phyloP scores from a whole-genome alignment of 352 stramenopile genomes.

The Hyaloperonospora brassicae region DNA sequence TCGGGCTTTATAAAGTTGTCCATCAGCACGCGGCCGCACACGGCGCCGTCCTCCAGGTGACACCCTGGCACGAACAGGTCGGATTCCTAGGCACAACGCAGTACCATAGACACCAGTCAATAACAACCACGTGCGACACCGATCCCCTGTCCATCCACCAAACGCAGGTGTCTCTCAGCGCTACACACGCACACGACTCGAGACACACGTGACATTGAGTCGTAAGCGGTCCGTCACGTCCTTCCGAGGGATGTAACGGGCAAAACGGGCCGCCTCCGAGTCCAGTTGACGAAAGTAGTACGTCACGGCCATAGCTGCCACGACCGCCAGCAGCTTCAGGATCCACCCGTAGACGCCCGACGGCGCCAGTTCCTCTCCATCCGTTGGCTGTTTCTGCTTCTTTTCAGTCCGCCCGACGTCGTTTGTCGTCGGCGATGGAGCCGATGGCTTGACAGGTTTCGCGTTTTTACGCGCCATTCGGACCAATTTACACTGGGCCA shows the following conservation, averaged over 20 bases:
- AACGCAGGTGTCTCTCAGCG: too few relatives aligned
- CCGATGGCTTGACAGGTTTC: constrained; percentile 11
- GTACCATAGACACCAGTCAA: not conserved
- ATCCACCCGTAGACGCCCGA: constrained; percentile 20
- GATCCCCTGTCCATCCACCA: too few relatives aligned
- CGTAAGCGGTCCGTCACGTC: constrained; percentile 37
- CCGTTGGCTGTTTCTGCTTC: constrained; percentile 2
- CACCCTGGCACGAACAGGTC: constrained; percentile 53
- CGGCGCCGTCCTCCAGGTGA: constrained; percentile 41
- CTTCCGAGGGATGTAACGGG: constrained; percentile 31
- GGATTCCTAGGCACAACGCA: constrained; percentile 19
- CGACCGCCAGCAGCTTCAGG: constrained; percentile 22
- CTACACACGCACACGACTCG: constrained; percentile 31
- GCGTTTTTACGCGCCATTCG: constrained; percentile 25
- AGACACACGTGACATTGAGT: constrained; percentile 46
- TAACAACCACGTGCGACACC: too few relatives aligned
- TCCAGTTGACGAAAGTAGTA: constrained; percentile 20
- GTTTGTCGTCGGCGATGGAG: constrained; percentile 10
- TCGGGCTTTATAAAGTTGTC: constrained; percentile 68
- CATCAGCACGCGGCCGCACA: constrained; percentile 61
- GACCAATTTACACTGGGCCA: not conserved
- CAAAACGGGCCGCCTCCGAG: constrained; percentile 7
- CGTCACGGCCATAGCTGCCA: constrained; percentile 10
- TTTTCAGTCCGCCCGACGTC: constrained; percentile 7
- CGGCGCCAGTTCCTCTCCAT: not conserved